phyloP scores from a whole-genome alignment of 1,139 yeast species.

The Scheffersomyces titani region DNA sequence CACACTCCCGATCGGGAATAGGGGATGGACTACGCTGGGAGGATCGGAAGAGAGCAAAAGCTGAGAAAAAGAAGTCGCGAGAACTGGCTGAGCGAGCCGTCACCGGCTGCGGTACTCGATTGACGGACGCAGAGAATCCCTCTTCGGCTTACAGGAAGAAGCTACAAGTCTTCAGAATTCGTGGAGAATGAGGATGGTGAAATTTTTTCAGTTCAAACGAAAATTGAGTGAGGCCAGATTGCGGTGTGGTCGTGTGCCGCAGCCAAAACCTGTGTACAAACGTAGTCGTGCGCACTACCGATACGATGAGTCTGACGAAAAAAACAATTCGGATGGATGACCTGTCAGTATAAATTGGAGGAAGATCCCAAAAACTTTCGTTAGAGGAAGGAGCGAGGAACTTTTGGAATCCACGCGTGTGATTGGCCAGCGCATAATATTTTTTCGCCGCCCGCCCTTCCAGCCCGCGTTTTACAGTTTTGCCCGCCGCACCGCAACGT shows the following conservation, averaged over 20 bases:
- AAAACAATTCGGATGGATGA: constrained; percentile 1
- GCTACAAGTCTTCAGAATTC: no score
- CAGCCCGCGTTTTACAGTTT: constrained; percentile 1
- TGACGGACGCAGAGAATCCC: no score
- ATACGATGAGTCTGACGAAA: constrained; percentile 2
- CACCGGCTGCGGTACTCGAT: no score
- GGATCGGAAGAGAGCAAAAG: background rate
- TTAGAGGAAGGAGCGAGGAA: constrained; percentile 2
- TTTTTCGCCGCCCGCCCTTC: constrained; percentile 7
- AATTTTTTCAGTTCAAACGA: background rate
- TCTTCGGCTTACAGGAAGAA: no score
- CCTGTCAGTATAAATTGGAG: constrained; percentile 12
- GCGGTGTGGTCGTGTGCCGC: background rate
- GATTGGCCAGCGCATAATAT: constrained; percentile 10
- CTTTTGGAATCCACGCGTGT: background rate
- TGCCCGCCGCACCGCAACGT: background rate
- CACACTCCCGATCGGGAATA: background rate
- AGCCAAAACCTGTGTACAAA: background rate
- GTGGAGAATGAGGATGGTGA: background rate
- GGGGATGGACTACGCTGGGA: background rate
- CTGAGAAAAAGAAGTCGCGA: background rate
- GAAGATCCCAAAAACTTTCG: constrained; percentile 7
- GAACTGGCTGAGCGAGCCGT: background rate
- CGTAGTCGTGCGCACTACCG: constrained; percentile 15
- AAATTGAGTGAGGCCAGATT: background rate